Percentiles rank a stretch among this genome's conserved stretches.
Evolutionary conservation across 352 stramenopile genomes (phyloP).

Genomic region (Globisporangium lucens): DNA sequence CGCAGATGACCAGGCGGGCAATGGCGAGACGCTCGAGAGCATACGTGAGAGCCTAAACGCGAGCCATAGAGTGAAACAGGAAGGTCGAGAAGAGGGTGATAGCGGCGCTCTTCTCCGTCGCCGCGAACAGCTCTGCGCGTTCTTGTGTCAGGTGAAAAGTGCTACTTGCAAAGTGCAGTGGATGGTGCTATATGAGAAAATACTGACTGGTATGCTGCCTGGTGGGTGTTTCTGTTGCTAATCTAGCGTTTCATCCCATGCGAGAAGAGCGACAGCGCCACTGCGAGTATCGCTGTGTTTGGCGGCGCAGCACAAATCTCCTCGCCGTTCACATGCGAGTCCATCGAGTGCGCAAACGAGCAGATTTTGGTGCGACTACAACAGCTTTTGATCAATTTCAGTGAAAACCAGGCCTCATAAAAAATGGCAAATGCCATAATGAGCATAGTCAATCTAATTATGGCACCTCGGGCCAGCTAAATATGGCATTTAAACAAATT

Average conservation of each 20-base stretch:
- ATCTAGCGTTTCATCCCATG: constrained; percentile 19
- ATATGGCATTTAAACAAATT: too few species aligned
- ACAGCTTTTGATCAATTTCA: constrained; percentile 23
- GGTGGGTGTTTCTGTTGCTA: not conserved
- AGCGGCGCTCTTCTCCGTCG: not conserved
- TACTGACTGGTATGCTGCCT: not conserved
- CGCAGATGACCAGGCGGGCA: not conserved
- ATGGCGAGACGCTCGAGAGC: constrained; percentile 5
- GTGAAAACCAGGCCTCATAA: too few species aligned
- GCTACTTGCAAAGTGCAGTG: not conserved
- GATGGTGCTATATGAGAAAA: not conserved
- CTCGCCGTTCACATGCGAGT: constrained; percentile 29
- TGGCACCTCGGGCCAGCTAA: too few species aligned
- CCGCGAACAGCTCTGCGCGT: constrained; percentile 7
- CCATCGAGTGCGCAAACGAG: constrained; percentile 38
- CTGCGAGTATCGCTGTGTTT: constrained; percentile 28
- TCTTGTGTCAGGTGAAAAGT: constrained; percentile 4
- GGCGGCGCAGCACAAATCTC: constrained; percentile 42
- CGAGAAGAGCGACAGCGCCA: constrained; percentile 5
- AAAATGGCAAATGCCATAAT: too few species aligned
- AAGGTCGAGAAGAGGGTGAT: not conserved
- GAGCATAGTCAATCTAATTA: too few species aligned
- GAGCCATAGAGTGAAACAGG: not conserved
- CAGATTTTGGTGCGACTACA: constrained; percentile 43
- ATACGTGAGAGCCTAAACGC: not conserved